These are phyloP conservation scores for Piper betle DNA, from an alignment of 164 flowering plant species.

Conservation along the genomic window DNA sequence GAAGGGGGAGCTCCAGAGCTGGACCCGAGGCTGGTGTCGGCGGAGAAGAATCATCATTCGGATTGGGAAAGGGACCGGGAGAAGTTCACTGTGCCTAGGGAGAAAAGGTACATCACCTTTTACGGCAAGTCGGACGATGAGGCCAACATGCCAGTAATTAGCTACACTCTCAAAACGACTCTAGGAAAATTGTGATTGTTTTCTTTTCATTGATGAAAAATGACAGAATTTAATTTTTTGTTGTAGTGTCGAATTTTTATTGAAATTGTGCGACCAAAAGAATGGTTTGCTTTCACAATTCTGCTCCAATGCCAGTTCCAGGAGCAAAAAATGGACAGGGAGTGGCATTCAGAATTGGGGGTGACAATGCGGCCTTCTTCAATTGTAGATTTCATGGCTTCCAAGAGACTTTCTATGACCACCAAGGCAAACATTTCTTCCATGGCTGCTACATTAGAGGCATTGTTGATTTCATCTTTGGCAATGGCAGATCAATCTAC, in stretches of 20 bases:
- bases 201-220: too few relatives aligned
- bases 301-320: slow-evolving; percentile 51
- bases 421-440: slow-evolving; percentile 29
- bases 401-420: slow-evolving; percentile 48
- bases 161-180: too few relatives aligned
- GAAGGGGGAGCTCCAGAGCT: too few relatives aligned
- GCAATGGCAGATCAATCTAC: slow-evolving; percentile 27
- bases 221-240: too few relatives aligned
- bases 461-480: slow-evolving; percentile 38
- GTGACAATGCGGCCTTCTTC: slow-evolving; percentile 45
- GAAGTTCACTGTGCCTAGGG: slow-evolving; percentile 14
- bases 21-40: too few relatives aligned
- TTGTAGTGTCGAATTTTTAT: too few relatives aligned
- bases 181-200: too few relatives aligned
- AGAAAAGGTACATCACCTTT: slow-evolving; percentile 24
- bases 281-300: slow-evolving; percentile 38
- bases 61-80: slow-evolving; percentile 28
- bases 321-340: slow-evolving; percentile 36
- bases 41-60: too few relatives aligned
- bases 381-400: slow-evolving; percentile 37
- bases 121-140: slow-evolving; percentile 8
- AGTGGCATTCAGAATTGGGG: slow-evolving; percentile 35
- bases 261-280: too few relatives aligned
- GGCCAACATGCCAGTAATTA: slow-evolving; percentile 16
- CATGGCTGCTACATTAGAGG: slow-evolving; percentile 33